Evolutionary conservation across 2,329 filamentous ascomycete genomes (phyloP), one percentile per base, ranked within the genome.

Genomic region (Penicillium sp.): DNA sequence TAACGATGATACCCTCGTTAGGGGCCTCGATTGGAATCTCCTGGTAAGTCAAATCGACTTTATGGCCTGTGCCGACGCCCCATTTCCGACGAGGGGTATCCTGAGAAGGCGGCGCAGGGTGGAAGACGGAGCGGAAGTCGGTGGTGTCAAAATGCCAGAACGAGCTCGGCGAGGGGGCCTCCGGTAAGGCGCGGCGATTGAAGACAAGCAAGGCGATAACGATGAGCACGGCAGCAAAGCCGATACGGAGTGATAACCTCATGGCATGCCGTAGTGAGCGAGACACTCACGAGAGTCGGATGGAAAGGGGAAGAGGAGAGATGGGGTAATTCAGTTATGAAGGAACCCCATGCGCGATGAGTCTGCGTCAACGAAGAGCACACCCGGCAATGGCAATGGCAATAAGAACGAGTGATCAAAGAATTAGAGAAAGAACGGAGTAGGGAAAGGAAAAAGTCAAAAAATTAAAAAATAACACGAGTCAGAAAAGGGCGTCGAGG

Each of bases 1-100:
- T 71, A 7, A 74, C 66, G 40, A 74, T 67, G 11, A 65, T 62
- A n/a, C 70, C 68, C 38, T 70, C 64, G 50, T 66, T 64, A 2
- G 63, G 62, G 3, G 63, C 59, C 29, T 58, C 55, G 16, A 67
- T 66, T 8, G 55, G 53, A 3, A 58, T 64, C 5, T 53, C 61
- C 32, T 65, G 58, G 36, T 58, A 66, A 2, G 37, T 37, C 14
- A 58, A n/a, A 10, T 45, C 39, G 50, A 58, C 35, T 29, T 47
- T 41, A 35, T 46, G 36, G 10, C 43, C 49, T 13, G 49, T 47
- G 9, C 49, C 57, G 20, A 46, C 27, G 6, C 49, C 50, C 57
- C 57, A 59, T 59, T 57, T 59, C 6, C 57, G 54, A 22, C 34
- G 54, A 31, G 37, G 29, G 23, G 39, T 31, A 31, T 57, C 43